These are phyloP conservation scores for Talaromyces sp. DNA, from an alignment of 2,329 filamentous ascomycete species.

Conservation along the genomic window DNA sequence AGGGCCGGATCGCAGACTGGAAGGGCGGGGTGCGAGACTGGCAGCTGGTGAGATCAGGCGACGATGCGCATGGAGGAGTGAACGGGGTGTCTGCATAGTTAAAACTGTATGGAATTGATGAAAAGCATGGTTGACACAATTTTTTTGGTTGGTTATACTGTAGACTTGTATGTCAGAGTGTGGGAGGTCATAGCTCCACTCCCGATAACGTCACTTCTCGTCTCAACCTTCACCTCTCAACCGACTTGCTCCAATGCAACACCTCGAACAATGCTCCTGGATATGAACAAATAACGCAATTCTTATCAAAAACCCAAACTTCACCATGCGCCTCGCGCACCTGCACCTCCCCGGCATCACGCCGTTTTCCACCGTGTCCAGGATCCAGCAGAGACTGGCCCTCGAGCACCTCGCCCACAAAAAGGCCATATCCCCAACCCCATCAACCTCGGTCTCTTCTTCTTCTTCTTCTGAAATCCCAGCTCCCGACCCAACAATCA, in stretches of 20 bases:
- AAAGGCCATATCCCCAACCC: constrained; percentile 32
- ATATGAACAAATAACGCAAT: neutral
- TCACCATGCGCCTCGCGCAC: constrained; percentile 53
- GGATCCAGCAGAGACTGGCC: constrained; percentile 55
- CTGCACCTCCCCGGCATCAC: constrained; percentile 53
- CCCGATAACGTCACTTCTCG: neutral
- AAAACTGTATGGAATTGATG: neutral
- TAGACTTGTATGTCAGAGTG: neutral
- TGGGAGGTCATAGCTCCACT: neutral
- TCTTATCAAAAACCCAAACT: neutral
- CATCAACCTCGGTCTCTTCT: neutral
- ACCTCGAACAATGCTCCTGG: neutral
- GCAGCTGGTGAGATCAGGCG: constrained; percentile 36
- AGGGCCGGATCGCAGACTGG: constrained; percentile 88
- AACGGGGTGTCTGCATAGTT: constrained; percentile 22
- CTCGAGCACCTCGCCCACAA: constrained; percentile 58
- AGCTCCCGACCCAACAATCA: constrained; percentile 62
- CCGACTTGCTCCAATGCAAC: neutral
- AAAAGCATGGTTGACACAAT: neutral
- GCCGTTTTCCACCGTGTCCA: constrained; percentile 51
- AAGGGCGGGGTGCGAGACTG: constrained; percentile 90
- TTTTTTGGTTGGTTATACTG: neutral
- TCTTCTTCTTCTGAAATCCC: constrained; percentile 14
- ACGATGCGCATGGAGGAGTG: constrained; percentile 15
- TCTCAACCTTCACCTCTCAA: neutral